Evolutionary conservation across 805 yeast genomes (phyloP), one percentile per base, ranked within the genome.

Genomic region (Komagataella phaffii): DNA sequence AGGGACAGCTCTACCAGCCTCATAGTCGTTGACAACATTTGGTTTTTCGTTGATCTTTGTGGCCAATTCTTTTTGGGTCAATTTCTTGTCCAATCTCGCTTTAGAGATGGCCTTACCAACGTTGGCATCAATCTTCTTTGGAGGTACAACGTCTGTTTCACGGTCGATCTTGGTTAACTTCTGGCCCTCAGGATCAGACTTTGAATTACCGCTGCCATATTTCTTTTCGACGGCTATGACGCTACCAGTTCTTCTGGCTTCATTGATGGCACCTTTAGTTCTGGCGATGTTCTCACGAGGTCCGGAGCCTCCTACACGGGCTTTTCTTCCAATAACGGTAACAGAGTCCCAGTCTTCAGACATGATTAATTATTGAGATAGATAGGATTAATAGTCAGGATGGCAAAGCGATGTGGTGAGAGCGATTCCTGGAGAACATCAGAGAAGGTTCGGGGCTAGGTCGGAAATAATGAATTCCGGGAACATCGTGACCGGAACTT

Each of bases 41-140:
- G 97, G 96, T 75, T 93, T 93, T 73, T 93, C 99, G 67, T 90
- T 91, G 64, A 91, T 79, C 67, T 85, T 86, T 53, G 96, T 88
- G 61, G 99, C 99, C 62, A 93, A 77, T 61, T 93, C 99, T 77
- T 93, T 93, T 70, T 93, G 99, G 7, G 97, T 84, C 65, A 90
- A 66, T 62, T 80, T 79, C 76, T 89, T 88, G 54, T 87, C 96
- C 61, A 81, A 83, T 73, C 99, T 83, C 44, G 85, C 96, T 65
- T 81, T 75, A 50, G 81, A 77, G 59, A 93, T 89, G 52, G 91
- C 85, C 65, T 84, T 86, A 58, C 98, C 99, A 30, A 93, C 98
- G 53, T 72, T 70, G 12, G 77, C 72, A 52, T 88, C 96, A 51
- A 93, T 70, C 71, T 90, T 93, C 71, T 90, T 85, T 53, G 95